phyloP scores from a whole-genome alignment of 176 grass and related monocot species.

The Oryza officinalis region DNA sequence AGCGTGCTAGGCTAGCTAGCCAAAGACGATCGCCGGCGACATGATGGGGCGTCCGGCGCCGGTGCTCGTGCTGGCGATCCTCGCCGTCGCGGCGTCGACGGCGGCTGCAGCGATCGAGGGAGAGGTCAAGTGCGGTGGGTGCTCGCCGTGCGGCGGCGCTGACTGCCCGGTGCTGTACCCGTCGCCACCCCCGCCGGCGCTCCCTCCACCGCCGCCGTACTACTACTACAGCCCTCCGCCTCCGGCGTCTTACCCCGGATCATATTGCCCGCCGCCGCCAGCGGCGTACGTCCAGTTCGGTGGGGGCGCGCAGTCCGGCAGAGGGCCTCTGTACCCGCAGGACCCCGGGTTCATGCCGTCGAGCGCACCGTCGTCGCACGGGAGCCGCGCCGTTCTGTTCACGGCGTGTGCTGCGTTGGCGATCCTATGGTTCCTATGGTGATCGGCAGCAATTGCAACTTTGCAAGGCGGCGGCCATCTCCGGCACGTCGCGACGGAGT shows the following conservation, averaged over 20 bases:
- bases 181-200: constrained; percentile 32
- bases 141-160: constrained; percentile 32
- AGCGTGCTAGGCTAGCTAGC: neutral
- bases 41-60: neutral
- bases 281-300: constrained; percentile 41
- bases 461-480: neutral
- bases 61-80: constrained; percentile 12
- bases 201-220: constrained; percentile 47
- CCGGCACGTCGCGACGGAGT: neutral
- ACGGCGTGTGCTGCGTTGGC: constrained; percentile 25
- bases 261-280: constrained; percentile 47
- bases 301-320: constrained; percentile 35
- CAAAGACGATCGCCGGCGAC: neutral
- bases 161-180: constrained; percentile 40
- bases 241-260: constrained; percentile 41
- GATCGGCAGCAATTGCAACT: neutral
- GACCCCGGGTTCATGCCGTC: constrained; percentile 55
- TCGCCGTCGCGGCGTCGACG: neutral
- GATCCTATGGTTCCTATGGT: constrained; percentile 13
- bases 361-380: constrained; percentile 20
- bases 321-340: constrained; percentile 50
- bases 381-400: constrained; percentile 18
- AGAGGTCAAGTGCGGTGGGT: constrained; percentile 50
- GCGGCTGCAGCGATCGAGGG: neutral
- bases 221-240: constrained; percentile 66